Evolutionary conservation across 148 eudicot genomes (phyloP).

Genomic region (Vaccinium myrtillus): DNA sequence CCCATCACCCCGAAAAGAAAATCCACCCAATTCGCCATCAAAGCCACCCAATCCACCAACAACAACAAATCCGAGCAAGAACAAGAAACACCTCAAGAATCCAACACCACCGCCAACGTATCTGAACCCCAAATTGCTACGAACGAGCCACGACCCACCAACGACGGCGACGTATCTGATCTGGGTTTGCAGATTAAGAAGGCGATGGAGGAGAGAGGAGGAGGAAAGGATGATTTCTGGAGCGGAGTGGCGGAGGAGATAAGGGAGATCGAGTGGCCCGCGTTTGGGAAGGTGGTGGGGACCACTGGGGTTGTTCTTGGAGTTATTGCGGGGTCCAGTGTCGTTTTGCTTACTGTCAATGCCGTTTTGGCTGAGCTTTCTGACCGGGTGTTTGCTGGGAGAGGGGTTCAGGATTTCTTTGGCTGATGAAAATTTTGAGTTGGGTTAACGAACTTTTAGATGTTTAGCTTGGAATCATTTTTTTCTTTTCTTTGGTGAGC

Average conservation of each 20-base stretch:
- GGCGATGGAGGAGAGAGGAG: conserved; percentile 59
- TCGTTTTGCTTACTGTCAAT: conserved; percentile 86
- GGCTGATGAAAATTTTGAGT: conserved; percentile 13
- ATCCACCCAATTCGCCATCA: conserved; percentile 7
- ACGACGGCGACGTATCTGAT: conserved; percentile 28
- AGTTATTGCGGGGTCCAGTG: conserved; percentile 83
- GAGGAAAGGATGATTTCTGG: conserved; percentile 27
- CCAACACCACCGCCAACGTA: neutral
- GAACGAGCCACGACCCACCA: neutral
- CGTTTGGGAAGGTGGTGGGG: conserved; percentile 62
- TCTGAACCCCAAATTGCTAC: neutral
- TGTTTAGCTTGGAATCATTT: too few species aligned
- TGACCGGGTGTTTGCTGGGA: conserved; percentile 78
- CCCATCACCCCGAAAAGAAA: conserved; percentile 3
- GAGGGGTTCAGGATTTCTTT: conserved; percentile 88
- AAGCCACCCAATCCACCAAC: conserved; percentile 8
- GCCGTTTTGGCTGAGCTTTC: conserved; percentile 90
- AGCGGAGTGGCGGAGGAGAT: conserved; percentile 74
- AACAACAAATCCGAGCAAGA: conserved; percentile 19
- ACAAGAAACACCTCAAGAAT: neutral
- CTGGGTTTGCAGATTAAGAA: conserved; percentile 63
- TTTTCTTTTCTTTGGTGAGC: too few species aligned
- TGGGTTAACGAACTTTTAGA: too few species aligned
- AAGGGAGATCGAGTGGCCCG: conserved; percentile 87
- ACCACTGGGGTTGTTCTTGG: conserved; percentile 82